Evolutionary conservation across 2,329 filamentous ascomycete species (phyloP).

Genomic region (Thielaviopsis punctulata): DNA sequence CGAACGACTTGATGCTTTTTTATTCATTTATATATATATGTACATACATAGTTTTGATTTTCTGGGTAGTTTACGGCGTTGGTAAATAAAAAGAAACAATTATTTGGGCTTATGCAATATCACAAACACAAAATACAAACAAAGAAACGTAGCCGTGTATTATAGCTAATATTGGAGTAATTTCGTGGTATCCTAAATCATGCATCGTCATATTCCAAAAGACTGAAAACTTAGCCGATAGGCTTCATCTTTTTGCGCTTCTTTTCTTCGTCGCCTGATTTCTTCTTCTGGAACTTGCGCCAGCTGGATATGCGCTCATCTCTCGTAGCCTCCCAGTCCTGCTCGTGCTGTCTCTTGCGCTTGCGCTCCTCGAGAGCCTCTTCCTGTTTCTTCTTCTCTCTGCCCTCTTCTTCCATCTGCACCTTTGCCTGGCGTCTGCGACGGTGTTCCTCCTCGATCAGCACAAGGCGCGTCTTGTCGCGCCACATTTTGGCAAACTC

Average conservation of each 20-base stretch:
- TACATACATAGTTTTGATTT: background rate
- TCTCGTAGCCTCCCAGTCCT: constrained; percentile 85
- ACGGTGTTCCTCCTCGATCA: constrained; percentile 83
- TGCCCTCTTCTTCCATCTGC: constrained; percentile 89
- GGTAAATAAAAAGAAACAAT: no score
- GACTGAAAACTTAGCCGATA: constrained; percentile 28
- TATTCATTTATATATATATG: constrained; percentile 1
- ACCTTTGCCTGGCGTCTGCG: constrained; percentile 74
- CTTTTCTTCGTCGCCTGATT: constrained; percentile 37
- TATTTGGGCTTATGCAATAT: no score
- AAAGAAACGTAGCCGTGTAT: no score
- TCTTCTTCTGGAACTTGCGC: constrained; percentile 76
- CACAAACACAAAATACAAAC: no score
- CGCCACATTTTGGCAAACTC: constrained; percentile 77
- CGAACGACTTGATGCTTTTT: no score
- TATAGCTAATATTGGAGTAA: background rate
- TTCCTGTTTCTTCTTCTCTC: constrained; percentile 71
- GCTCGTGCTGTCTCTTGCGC: constrained; percentile 77
- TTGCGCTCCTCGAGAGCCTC: constrained; percentile 68
- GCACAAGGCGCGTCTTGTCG: constrained; percentile 73
- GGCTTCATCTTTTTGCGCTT: constrained; percentile 57
- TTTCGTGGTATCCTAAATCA: background rate
- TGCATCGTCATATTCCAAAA: background rate
- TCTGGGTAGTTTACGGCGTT: no score
- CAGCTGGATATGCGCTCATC: constrained; percentile 87